Evolutionary conservation across 257 asterid species (phyloP), one percentile per base, ranked within the genome.

Genomic region (Marsdenia floribunda): DNA sequence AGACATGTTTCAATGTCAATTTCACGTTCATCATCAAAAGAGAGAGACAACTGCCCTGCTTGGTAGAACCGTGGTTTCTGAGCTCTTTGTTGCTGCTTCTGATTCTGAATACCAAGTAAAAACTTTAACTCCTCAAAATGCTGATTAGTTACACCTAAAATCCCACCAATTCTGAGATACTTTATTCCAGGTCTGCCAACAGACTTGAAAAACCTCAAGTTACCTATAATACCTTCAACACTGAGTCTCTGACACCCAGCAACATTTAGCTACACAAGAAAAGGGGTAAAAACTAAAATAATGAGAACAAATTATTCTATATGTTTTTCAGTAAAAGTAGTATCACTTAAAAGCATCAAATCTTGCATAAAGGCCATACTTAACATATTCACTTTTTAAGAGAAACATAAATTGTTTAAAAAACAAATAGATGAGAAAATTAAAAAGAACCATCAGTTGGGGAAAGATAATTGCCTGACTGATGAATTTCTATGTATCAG

Each of bases 1-100:
- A 96, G 97, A 83, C 98, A 91, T 64, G 68, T 68, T 78, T 91
- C 97, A 33, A 91, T 71, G 79, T 91, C 97, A n/a, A 93, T 80
- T 13, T 73, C 83, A 9, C 87, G 91, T 4, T 88, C 97, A 65
- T 90, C 91, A 12, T 88, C 94, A 55, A 89, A 64, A 57, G 96
- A 82, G 66, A 90, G 87, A 84, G 84, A 76, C 22, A 85, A 14
- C 72, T 87, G 87, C 16, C 61, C 88, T 6, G 73, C 81, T 16
- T 84, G 75, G 70, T 73, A 75, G 74, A 65, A 88, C 54, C 92
- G 82, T 18, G 85, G 93, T 71, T 87, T 85, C 57, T 72, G 73
- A 79, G 70, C 73, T 47, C 40, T 24, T 14, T 65, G 70, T 26
- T 75, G 46, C 67, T 37, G 77, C 76, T 78, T 81, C 73, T 81